Percentiles rank a stretch among this genome's conserved stretches.
These are phyloP conservation scores for Colletotrichum destructivum DNA, from an alignment of 2,329 filamentous ascomycete species.

Conservation along the genomic window DNA sequence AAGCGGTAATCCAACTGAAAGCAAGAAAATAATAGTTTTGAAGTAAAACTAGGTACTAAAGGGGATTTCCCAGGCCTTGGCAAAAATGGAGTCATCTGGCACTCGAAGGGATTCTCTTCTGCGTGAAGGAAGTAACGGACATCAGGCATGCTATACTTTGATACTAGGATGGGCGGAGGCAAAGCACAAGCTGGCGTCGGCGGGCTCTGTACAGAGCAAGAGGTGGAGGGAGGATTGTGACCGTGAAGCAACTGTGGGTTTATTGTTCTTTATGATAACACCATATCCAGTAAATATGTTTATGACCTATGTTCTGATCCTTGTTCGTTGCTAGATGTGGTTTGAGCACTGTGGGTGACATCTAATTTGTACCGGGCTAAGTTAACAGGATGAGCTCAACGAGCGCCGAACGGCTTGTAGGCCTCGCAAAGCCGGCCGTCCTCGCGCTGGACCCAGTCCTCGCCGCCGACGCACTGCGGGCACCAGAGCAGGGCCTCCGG, in stretches of 20 bases:
- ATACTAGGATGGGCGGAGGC: constrained; percentile 36
- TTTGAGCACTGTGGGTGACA: too few relatives aligned
- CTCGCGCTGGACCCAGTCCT: constrained; percentile 11
- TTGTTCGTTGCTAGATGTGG: not conserved
- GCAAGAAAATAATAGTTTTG: too few relatives aligned
- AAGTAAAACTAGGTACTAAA: too few relatives aligned
- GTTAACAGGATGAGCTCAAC: too few relatives aligned
- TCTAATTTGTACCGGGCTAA: too few relatives aligned
- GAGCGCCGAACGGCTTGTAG: not conserved
- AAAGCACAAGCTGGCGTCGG: constrained; percentile 27
- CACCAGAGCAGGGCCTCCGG: constrained; percentile 40
- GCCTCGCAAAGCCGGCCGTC: not conserved
- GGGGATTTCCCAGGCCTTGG: too few relatives aligned
- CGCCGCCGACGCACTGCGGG: constrained; percentile 12
- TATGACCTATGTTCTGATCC: not conserved
- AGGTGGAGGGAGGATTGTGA: constrained; percentile 14
- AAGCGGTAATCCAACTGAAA: too few relatives aligned
- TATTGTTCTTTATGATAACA: constrained; percentile 5
- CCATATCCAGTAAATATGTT: not conserved
- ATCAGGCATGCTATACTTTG: too few relatives aligned
- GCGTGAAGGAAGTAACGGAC: too few relatives aligned
- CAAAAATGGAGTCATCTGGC: too few relatives aligned
- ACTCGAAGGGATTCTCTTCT: too few relatives aligned
- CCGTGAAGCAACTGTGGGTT: constrained; percentile 9
- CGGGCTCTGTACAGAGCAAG: constrained; percentile 12